These are phyloP conservation scores for Geotrichum restrictum DNA, from an alignment of 1,139 yeast genomes.

Conservation along the genomic window DNA sequence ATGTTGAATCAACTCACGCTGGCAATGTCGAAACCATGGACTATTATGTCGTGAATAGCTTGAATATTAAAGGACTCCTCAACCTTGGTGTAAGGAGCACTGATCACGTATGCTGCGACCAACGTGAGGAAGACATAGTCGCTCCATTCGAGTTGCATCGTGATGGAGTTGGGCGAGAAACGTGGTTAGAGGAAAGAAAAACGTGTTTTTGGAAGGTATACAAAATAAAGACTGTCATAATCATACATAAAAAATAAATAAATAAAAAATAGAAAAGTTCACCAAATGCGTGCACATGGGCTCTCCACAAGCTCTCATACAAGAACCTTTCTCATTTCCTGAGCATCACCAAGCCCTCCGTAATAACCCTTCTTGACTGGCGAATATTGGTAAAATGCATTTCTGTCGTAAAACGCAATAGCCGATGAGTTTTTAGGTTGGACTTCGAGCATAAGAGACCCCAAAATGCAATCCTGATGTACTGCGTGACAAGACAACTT, in stretches of 20 bases:
- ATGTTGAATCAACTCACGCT: slow-evolving; percentile 19
- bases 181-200: slow-evolving; percentile 9
- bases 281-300: too few species aligned
- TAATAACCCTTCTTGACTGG: slow-evolving; percentile 10
- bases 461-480: slow-evolving; percentile 8
- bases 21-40: slow-evolving; percentile 49
- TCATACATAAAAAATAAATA: background rate
- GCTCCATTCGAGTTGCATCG: slow-evolving; percentile 22
- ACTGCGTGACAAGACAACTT: slow-evolving; percentile 18
- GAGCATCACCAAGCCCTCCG: slow-evolving; percentile 9
- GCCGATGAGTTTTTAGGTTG: slow-evolving; percentile 20
- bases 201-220: background rate
- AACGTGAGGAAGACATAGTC: slow-evolving; percentile 28
- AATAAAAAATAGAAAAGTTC: background rate
- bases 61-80: slow-evolving; percentile 92
- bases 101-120: slow-evolving; percentile 41
- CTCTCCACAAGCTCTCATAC: background rate
- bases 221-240: background rate
- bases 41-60: slow-evolving; percentile 78
- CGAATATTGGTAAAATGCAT: slow-evolving; percentile 19
- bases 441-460: slow-evolving; percentile 22
- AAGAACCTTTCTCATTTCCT: slow-evolving; percentile 10
- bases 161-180: slow-evolving; percentile 8
- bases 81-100: slow-evolving; percentile 83
- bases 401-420: slow-evolving; percentile 21